A percentile compares a stretch with the other conserved stretches of the same genome.
phyloP scores from a whole-genome alignment of 208 protist genomes.

The Leishmania arabica region DNA sequence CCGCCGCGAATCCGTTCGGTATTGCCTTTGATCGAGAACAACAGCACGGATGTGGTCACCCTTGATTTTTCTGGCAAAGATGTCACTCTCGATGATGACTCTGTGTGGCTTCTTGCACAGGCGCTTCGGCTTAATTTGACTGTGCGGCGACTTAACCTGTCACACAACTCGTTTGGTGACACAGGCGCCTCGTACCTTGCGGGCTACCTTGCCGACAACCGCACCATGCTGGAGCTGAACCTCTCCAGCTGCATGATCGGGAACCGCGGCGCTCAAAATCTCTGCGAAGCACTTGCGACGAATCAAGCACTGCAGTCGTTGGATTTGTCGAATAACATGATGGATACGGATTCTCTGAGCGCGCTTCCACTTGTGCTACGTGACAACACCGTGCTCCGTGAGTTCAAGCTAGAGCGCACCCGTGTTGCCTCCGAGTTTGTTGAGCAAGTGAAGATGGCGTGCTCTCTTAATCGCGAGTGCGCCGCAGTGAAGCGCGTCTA shows the following conservation, averaged over 20 bases:
- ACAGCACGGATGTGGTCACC: conserved; percentile 39
- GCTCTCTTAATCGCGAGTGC: conserved; percentile 76
- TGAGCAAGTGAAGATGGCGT: conserved; percentile 52
- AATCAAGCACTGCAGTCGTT: conserved; percentile 70
- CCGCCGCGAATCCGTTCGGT: conserved; percentile 60
- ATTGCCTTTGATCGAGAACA: conserved; percentile 63
- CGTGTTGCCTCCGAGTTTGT: conserved; percentile 43
- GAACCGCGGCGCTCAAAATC: conserved; percentile 60
- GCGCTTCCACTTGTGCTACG: conserved; percentile 63
- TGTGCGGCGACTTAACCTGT: conserved; percentile 71
- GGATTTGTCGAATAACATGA: conserved; percentile 74
- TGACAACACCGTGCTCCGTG: conserved; percentile 54
- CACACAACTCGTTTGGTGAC: conserved; percentile 86
- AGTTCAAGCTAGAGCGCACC: conserved; percentile 56
- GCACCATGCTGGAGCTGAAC: conserved; percentile 47
- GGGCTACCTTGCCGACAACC: conserved; percentile 69
- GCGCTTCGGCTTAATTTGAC: conserved; percentile 59
- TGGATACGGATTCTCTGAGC: conserved; percentile 48
- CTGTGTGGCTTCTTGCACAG: conserved; percentile 67
- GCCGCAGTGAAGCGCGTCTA: conserved; percentile 56
- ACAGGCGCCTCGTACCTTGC: conserved; percentile 63
- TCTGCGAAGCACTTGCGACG: conserved; percentile 71
- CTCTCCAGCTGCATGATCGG: conserved; percentile 76
- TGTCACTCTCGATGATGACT: conserved; percentile 66
- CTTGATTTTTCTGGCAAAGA: conserved; percentile 67